A percentile compares a stretch with the other conserved stretches of the same genome.
Evolutionary conservation across 805 yeast genomes (phyloP).

Genomic region (Ogataea pignaliae): DNA sequence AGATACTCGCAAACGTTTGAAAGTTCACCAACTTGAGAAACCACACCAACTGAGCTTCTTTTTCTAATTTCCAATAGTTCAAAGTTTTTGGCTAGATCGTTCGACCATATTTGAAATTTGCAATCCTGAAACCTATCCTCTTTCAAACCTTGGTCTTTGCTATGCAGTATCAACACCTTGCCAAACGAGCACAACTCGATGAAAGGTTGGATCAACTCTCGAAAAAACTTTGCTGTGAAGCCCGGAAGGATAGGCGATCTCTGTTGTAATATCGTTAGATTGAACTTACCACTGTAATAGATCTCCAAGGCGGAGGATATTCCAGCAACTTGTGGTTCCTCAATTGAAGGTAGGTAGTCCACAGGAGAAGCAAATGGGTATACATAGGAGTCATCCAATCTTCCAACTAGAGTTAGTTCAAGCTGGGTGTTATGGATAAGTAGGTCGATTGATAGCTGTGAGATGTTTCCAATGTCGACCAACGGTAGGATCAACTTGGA

Average conservation of each 20-base stretch:
- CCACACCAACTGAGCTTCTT: slow-evolving; percentile 4
- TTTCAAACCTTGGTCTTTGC: slow-evolving; percentile 60
- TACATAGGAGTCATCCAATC: slow-evolving; percentile 55
- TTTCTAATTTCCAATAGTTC: slow-evolving; percentile 15
- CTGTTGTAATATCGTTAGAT: slow-evolving; percentile 66
- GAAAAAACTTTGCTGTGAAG: slow-evolving; percentile 44
- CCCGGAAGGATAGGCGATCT: slow-evolving; percentile 82
- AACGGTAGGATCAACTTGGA: slow-evolving; percentile 66
- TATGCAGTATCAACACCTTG: slow-evolving; percentile 57
- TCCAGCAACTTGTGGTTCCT: slow-evolving; percentile 24
- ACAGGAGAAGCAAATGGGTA: slow-evolving; percentile 84
- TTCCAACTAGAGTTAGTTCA: slow-evolving; percentile 45
- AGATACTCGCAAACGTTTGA: slow-evolving; percentile 7
- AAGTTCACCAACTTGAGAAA: slow-evolving; percentile 9
- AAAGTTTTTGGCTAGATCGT: slow-evolving; percentile 17
- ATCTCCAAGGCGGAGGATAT: slow-evolving; percentile 58
- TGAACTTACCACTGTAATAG: slow-evolving; percentile 37
- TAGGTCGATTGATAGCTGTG: slow-evolving; percentile 76
- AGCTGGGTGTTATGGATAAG: slow-evolving; percentile 52
- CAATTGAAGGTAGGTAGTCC: slow-evolving; percentile 37
- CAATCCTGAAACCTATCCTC: slow-evolving; percentile 12
- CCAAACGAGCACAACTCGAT: slow-evolving; percentile 36
- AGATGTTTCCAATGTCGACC: slow-evolving; percentile 84
- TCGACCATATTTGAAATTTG: slow-evolving; percentile 22
- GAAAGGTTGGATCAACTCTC: slow-evolving; percentile 47